Percentiles rank a stretch among this genome's conserved stretches.
phyloP scores from a whole-genome alignment of 345 rosid genomes.

The Rubroshorea leprosula region DNA sequence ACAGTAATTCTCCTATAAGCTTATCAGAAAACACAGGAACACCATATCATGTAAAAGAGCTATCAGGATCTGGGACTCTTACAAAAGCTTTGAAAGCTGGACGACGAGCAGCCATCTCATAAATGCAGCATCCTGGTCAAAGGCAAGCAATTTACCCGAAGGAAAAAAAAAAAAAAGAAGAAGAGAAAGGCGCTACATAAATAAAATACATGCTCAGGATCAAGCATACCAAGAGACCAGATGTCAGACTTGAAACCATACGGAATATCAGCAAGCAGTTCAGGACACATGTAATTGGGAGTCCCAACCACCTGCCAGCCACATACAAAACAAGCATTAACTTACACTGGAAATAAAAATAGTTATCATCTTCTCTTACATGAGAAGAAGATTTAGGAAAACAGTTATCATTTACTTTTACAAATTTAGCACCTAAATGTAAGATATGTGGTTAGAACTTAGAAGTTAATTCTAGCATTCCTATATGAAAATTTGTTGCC shows the following conservation, averaged over 20 bases:
- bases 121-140: slow-evolving; percentile 89
- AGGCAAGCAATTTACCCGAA: slow-evolving; percentile 23
- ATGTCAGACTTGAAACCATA: slow-evolving; percentile 98
- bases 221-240: slow-evolving; percentile 84
- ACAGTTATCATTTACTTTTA: too few relatives aligned
- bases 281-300: slow-evolving; percentile 99
- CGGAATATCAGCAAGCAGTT: slow-evolving; percentile 93
- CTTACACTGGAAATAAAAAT: too few relatives aligned
- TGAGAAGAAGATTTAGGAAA: too few relatives aligned
- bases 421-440: too few relatives aligned
- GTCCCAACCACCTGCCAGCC: slow-evolving; percentile 93
- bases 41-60: slow-evolving; percentile 10
- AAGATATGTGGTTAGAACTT: too few relatives aligned
- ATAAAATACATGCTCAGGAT: slow-evolving; percentile 2
- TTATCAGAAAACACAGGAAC: slow-evolving; percentile 2
- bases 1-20: background rate
- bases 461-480: too few relatives aligned
- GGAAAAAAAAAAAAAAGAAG: background rate
- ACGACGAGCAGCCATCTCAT: slow-evolving; percentile 98
- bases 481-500: too few relatives aligned
- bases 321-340: slow-evolving; percentile 11
- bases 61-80: slow-evolving; percentile 34
- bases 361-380: too few relatives aligned
- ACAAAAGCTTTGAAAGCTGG: slow-evolving; percentile 99
- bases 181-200: too few relatives aligned